A percentile compares a stretch with the other conserved stretches of the same genome.
These are phyloP conservation scores for Gossypium mustelinum DNA, from an alignment of 345 rosid genomes.

Conservation along the genomic window DNA sequence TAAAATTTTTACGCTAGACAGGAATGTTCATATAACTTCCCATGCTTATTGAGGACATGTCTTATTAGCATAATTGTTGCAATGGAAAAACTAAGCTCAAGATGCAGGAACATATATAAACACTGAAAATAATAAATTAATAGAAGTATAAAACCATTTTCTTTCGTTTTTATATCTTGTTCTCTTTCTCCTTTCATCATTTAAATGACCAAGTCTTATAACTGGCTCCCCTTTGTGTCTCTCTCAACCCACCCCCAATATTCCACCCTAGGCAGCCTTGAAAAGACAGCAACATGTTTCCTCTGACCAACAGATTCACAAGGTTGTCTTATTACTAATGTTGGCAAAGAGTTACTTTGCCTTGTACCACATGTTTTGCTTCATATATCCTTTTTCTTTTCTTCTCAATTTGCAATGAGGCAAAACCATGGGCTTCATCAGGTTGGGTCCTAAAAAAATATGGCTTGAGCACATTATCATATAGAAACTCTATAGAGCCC, in stretches of 20 bases:
- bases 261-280: background rate
- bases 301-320: background rate
- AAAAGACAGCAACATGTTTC: background rate
- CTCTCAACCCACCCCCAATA: background rate
- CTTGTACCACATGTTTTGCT: background rate
- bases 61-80: background rate
- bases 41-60: background rate
- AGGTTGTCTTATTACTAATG: slow-evolving; percentile 2
- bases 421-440: background rate
- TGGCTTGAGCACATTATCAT: background rate
- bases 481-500: background rate
- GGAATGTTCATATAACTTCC: slow-evolving; percentile 1
- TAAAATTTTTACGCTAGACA: background rate
- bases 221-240: background rate
- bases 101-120: background rate
- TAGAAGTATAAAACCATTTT: background rate
- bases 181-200: background rate
- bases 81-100: background rate
- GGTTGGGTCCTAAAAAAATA: background rate
- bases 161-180: background rate
- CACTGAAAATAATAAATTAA: background rate
- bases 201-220: background rate
- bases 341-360: background rate
- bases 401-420: background rate
- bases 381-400: background rate